Evolutionary conservation across 1,284 basidiomycete species (phyloP).

Genomic region (Malassezia globosa): DNA sequence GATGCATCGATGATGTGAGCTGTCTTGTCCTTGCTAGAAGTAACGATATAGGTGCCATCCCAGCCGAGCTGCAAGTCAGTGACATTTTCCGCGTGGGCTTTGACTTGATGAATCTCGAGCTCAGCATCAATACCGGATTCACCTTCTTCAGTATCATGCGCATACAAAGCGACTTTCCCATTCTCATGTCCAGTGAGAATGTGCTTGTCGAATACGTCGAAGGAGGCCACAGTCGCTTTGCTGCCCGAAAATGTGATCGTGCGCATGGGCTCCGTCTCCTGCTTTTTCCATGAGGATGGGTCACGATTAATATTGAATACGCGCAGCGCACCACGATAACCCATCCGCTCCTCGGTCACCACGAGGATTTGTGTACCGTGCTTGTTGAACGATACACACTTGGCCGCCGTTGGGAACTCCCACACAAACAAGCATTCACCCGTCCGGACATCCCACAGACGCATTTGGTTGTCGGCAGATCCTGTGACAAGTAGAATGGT

Average conservation of each 20-base stretch:
- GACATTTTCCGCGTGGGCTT: slow-evolving; percentile 33
- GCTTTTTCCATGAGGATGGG: slow-evolving; percentile 34
- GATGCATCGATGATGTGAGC: slow-evolving; percentile 85
- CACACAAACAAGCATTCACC: slow-evolving; percentile 69
- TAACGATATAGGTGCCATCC: slow-evolving; percentile 89
- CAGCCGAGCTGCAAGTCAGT: slow-evolving; percentile 85
- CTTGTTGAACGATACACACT: slow-evolving; percentile 76
- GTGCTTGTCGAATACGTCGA: slow-evolving; percentile 65
- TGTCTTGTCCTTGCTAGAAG: slow-evolving; percentile 90
- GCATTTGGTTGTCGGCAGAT: slow-evolving; percentile 72
- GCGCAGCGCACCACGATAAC: slow-evolving; percentile 57
- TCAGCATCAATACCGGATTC: slow-evolving; percentile 59
- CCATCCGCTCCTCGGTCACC: slow-evolving; percentile 95
- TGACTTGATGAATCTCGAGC: slow-evolving; percentile 63
- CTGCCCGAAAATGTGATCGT: slow-evolving; percentile 45
- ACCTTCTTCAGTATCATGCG: slow-evolving; percentile 43
- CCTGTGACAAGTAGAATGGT: slow-evolving; percentile 79
- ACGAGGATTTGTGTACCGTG: slow-evolving; percentile 59
- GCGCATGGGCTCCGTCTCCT: slow-evolving; percentile 34
- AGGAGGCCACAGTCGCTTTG: slow-evolving; percentile 89
- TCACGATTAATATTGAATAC: slow-evolving; percentile 63
- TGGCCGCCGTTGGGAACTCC: slow-evolving; percentile 97
- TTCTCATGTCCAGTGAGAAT: slow-evolving; percentile 92
- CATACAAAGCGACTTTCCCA: slow-evolving; percentile 60
- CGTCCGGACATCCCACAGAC: slow-evolving; percentile 77